phyloP scores from a whole-genome alignment of 768 basidiomycete species.

The Lactarius sp. region DNA sequence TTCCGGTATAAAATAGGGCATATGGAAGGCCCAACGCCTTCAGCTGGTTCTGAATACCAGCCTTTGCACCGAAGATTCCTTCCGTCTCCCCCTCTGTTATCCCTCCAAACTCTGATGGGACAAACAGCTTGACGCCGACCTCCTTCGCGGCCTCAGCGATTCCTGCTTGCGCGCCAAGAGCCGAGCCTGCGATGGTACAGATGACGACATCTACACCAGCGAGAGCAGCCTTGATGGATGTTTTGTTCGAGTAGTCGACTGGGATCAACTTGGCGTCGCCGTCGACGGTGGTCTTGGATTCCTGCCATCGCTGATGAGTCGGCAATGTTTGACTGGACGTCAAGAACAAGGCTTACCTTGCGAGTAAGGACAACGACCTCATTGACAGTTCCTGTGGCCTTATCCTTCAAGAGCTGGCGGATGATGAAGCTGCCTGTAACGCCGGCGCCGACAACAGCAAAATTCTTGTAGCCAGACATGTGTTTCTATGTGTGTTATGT shows the following conservation, averaged over 20 bases:
- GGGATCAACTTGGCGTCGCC: slow-evolving; percentile 8
- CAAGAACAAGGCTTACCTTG: background rate
- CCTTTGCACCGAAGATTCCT: slow-evolving; percentile 14
- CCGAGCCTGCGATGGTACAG: slow-evolving; percentile 12
- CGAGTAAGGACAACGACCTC: slow-evolving; percentile 21
- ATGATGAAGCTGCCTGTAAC: slow-evolving; percentile 18
- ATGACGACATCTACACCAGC: slow-evolving; percentile 20
- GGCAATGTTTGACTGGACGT: background rate
- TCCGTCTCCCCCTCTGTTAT: slow-evolving; percentile 16
- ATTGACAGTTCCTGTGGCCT: slow-evolving; percentile 12
- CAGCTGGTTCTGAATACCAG: slow-evolving; percentile 5
- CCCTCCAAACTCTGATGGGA: slow-evolving; percentile 32
- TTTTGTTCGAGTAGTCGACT: slow-evolving; percentile 20
- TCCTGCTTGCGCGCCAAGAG: slow-evolving; percentile 18
- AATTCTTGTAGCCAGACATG: slow-evolving; percentile 21
- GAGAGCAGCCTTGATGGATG: slow-evolving; percentile 16
- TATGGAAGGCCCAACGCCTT: slow-evolving; percentile 16
- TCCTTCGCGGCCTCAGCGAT: slow-evolving; percentile 27
- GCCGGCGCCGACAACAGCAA: slow-evolving; percentile 13
- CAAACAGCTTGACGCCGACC: slow-evolving; percentile 32
- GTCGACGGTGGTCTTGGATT: slow-evolving; percentile 1
- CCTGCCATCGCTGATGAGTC: background rate
- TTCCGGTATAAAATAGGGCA: slow-evolving; percentile 24
- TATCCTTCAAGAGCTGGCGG: slow-evolving; percentile 18
- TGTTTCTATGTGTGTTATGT: background rate